These are phyloP conservation scores for Stemphylium lycopersici DNA, from an alignment of 2,329 filamentous ascomycete species.

Conservation along the genomic window DNA sequence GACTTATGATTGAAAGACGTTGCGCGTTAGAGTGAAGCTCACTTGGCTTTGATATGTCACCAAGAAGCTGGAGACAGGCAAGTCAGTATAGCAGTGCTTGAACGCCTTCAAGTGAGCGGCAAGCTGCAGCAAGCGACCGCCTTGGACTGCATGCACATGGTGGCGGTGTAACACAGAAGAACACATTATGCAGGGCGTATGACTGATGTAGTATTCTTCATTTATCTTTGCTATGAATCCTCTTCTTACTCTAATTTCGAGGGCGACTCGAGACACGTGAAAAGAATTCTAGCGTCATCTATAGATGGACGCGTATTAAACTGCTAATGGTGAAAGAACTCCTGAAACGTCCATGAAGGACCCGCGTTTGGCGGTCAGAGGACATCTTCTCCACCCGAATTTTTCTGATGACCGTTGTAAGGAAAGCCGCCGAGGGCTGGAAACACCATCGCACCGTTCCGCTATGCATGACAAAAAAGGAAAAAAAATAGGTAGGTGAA, in stretches of 20 bases:
- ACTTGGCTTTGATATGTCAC: not conserved
- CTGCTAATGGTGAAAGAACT: not conserved
- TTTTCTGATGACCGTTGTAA: not conserved
- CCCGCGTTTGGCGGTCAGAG: not conserved
- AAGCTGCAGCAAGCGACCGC: not conserved
- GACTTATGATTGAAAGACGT: not conserved
- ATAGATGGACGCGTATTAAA: not conserved
- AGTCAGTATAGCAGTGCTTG: not conserved
- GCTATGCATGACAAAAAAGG: conserved; percentile 16
- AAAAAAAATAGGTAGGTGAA: conserved; percentile 1
- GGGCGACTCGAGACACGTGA: conserved; percentile 1
- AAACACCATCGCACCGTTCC: conserved; percentile 5
- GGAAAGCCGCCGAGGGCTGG: not conserved
- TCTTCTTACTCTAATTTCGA: not conserved
- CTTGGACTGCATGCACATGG: not conserved
- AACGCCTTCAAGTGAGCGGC: not conserved
- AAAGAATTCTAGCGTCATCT: not conserved
- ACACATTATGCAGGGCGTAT: not conserved
- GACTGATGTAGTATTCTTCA: not conserved
- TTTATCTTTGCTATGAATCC: not conserved
- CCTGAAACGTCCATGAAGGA: not conserved
- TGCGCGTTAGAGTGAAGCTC: not conserved
- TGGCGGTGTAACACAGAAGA: not conserved
- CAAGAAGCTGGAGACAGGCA: not conserved
- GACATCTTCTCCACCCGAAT: not conserved